Conservation (phyloP, 106 monocot genomes). For the Dendrobium huoshanense region DNA sequence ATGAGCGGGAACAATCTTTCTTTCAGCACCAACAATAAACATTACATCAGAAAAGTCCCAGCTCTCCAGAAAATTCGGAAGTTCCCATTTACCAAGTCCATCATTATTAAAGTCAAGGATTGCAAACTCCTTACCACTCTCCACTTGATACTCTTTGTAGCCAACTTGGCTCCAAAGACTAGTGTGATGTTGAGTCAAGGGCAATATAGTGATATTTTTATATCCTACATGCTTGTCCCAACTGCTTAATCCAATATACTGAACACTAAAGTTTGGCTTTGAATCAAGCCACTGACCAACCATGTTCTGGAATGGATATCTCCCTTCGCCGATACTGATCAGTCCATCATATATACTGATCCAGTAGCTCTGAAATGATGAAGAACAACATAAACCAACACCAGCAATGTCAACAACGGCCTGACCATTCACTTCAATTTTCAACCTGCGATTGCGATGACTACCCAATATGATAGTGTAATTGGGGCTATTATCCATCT, state of each 20-base stretch:
- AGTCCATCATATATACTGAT: slow-evolving; percentile 84
- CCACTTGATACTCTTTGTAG: slow-evolving; percentile 36
- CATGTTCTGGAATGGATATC: slow-evolving; percentile 66
- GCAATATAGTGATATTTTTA: slow-evolving; percentile 72
- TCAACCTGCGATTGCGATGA: slow-evolving; percentile 80
- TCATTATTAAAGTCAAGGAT: slow-evolving; percentile 16
- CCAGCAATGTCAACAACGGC: slow-evolving; percentile 79
- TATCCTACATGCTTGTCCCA: slow-evolving; percentile 98
- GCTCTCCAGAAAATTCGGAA: slow-evolving; percentile 64
- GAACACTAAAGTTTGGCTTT: slow-evolving; percentile 55
- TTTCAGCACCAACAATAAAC: slow-evolving; percentile 62
- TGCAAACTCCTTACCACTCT: slow-evolving; percentile 28
- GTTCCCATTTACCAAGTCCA: slow-evolving; percentile 41
- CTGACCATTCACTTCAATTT: slow-evolving; percentile 85
- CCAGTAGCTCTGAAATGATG: slow-evolving; percentile 87
- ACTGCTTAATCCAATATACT: slow-evolving; percentile 86
- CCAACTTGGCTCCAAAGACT: slow-evolving; percentile 37
- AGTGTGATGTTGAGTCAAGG: slow-evolving; percentile 36
- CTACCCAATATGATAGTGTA: slow-evolving; percentile 90
- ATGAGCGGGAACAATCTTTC: slow-evolving; percentile 71
- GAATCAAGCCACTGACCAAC: slow-evolving; percentile 82
- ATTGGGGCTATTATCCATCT: slow-evolving; percentile 78
- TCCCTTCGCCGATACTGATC: slow-evolving; percentile 83
- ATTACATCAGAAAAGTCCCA: slow-evolving; percentile 76
- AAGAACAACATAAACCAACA: slow-evolving; percentile 74